Conservation (phyloP, 2,329 filamentous ascomycete genomes). For the Zalaria obscura region DNA sequence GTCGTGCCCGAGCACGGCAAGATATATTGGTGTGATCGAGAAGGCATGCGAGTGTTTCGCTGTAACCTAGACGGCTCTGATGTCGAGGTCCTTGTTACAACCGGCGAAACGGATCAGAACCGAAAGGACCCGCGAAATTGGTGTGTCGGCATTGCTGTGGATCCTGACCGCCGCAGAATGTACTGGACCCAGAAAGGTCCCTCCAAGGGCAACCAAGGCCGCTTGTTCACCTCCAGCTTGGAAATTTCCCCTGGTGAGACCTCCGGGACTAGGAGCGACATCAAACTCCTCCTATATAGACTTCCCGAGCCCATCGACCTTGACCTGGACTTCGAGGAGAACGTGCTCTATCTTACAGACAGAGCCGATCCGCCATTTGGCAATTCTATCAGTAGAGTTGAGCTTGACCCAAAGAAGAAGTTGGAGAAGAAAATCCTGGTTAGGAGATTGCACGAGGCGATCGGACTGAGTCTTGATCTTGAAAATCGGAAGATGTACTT, state of each 20-base stretch:
- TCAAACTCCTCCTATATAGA: constrained; percentile 29
- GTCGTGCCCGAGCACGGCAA: constrained; percentile 14
- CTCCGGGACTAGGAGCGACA: constrained; percentile 24
- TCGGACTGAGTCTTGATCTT: constrained; percentile 28
- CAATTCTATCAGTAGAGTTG: constrained; percentile 34
- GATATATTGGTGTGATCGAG: constrained; percentile 30
- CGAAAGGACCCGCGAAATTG: constrained; percentile 27
- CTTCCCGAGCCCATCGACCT: constrained; percentile 46
- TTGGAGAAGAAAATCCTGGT: constrained; percentile 9
- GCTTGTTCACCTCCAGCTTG: constrained; percentile 38
- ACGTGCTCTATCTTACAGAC: constrained; percentile 46
- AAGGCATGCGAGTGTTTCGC: constrained; percentile 23
- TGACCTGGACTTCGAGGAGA: constrained; percentile 33
- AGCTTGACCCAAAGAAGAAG: constrained; percentile 3
- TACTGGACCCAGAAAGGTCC: constrained; percentile 49
- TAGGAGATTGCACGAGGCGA: constrained; percentile 30
- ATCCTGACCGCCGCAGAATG: constrained; percentile 26
- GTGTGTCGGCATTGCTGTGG: constrained; percentile 43
- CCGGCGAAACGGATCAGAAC: constrained; percentile 9
- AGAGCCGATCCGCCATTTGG: constrained; percentile 40
- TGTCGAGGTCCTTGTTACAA: constrained; percentile 25
- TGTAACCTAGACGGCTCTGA: constrained; percentile 20
- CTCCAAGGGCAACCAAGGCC: constrained; percentile 35
- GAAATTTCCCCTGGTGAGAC: constrained; percentile 20
- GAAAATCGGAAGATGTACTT: constrained; percentile 22